phyloP scores from a whole-genome alignment of 1,139 yeast species.

The Nakaseomyces uthaithaninus region DNA sequence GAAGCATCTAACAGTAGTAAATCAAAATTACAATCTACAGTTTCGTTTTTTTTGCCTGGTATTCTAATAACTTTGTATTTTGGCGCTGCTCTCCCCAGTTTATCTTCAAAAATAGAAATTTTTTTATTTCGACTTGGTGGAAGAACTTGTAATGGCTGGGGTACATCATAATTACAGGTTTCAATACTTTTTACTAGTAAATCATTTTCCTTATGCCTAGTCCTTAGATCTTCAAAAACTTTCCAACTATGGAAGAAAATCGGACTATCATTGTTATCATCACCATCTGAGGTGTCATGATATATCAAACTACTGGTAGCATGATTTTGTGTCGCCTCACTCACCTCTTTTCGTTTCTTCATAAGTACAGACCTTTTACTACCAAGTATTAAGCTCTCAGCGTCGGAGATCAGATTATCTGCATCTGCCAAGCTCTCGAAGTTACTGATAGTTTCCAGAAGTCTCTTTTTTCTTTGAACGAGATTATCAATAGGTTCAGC shows the following conservation, averaged over 20 bases:
- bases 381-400: constrained; percentile 6
- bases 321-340: background rate
- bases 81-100: constrained; percentile 30
- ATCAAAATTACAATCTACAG: constrained; percentile 53
- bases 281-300: background rate
- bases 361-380: background rate
- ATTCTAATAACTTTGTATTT: constrained; percentile 42
- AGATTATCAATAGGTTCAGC: constrained; percentile 64
- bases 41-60: constrained; percentile 59
- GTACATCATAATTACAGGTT: background rate
- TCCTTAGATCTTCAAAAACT: constrained; percentile 43
- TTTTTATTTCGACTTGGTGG: constrained; percentile 30
- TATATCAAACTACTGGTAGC: background rate
- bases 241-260: constrained; percentile 34
- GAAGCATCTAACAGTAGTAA: constrained; percentile 41
- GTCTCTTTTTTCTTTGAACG: constrained; percentile 32
- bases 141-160: background rate
- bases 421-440: constrained; percentile 39
- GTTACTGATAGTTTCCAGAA: background rate
- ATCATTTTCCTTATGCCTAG: constrained; percentile 58
- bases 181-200: constrained; percentile 54
- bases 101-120: constrained; percentile 40
- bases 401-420: constrained; percentile 29
- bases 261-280: background rate
- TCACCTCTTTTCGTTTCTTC: background rate